A percentile compares a stretch with the other conserved stretches of the same genome.
Conservation (phyloP, 441 rosid species). For the Gossypium laxum region DNA sequence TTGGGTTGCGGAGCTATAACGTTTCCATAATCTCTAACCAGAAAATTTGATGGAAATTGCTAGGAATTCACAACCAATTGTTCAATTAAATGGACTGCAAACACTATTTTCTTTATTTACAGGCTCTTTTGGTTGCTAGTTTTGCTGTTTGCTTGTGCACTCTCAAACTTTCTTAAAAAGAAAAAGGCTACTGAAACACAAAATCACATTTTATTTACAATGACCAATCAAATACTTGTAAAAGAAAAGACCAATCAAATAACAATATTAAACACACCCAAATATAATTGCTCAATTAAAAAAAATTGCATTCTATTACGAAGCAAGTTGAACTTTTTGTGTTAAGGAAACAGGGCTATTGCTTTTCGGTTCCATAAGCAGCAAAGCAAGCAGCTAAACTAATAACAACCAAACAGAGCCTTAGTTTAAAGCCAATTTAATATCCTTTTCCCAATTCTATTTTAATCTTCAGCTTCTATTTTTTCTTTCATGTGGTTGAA, state of each 20-base stretch:
- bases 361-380: neutral
- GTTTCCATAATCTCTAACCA: conserved; percentile 2
- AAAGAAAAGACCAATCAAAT: neutral
- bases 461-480: neutral
- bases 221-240: neutral
- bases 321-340: neutral
- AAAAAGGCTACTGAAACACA: neutral
- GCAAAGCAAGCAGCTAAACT: neutral
- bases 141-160: neutral
- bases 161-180: neutral
- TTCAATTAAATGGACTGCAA: neutral
- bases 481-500: too few species aligned
- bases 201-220: neutral
- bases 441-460: neutral
- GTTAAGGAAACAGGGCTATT: neutral
- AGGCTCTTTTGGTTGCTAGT: conserved; percentile 1
- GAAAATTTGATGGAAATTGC: neutral
- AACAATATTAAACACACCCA: neutral
- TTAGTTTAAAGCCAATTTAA: neutral
- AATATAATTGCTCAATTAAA: neutral
- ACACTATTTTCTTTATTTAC: neutral
- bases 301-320: neutral
- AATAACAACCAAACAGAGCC: conserved; percentile 2
- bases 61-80: conserved; percentile 4
- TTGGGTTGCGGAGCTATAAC: neutral